Base-by-base conservation (phyloP, 768 basidiomycete species). In the Trametopsis cervina region DNA sequence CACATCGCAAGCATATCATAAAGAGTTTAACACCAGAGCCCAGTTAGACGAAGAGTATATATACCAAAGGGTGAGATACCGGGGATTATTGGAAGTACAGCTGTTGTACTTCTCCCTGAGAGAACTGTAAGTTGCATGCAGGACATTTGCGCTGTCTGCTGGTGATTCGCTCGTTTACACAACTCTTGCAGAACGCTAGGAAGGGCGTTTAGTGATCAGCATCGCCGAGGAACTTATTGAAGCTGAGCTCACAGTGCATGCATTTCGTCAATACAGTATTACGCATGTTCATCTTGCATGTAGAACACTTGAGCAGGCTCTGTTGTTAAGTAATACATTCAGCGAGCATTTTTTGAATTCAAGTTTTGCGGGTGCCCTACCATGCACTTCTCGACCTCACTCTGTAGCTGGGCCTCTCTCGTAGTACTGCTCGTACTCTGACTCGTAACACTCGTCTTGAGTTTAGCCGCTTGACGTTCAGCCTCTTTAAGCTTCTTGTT, bases 121-220 rank as follows among this genome's bases (percentile, higher is more conserved):
- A 83, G 67, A 98, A 98, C 1, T 75, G 65, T 25, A 85, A 59
- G 53, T 85, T 84, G 62, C 94, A 98, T 4, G 85, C 83, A 20
- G 93, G 93, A 67, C 94, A 98, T 64, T 94, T 94, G 22, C 94
- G 83, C 62, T 96, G 93, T 50, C 94, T 81, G 13, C 88, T 92
- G 22, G 84, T 68, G 56, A 97, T 76, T 36, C 95, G 84, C n/a
- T 82, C 73, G 53, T 96, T 93, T 26, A 97, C 76, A 61, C 86
- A 96, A 46, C 73, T 63, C 65, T 81, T 85, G 66, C 89, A 90
- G 67, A 94, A 94, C 0, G 90, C 91, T 92, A n/a, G 40, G 4
- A 21, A 36, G 37, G 24, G 17, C 4, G 13, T n/a, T n/a, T n/a
- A n/a, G n/a, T 40, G 41, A 37, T n/a, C 2, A 39, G 40, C 20